phyloP scores from a whole-genome alignment of 208 protist species.

The Leishmania guyanensis region DNA sequence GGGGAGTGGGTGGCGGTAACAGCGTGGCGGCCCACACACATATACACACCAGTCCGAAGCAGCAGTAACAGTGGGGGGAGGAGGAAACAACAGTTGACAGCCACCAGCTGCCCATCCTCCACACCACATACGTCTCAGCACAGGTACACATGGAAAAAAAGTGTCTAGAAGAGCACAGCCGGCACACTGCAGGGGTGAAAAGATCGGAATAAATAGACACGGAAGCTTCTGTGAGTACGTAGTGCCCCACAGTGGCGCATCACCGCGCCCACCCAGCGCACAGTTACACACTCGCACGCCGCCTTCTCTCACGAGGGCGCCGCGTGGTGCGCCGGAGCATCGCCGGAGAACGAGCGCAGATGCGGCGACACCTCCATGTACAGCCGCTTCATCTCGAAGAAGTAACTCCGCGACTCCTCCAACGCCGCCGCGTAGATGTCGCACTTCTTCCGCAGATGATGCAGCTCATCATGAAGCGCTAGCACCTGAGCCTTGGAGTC shows the following conservation, averaged over 20 bases:
- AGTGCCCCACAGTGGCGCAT: not conserved
- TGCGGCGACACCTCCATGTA: slow-evolving; percentile 59
- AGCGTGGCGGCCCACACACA: not conserved
- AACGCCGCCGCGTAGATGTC: slow-evolving; percentile 69
- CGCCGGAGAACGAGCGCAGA: slow-evolving; percentile 11
- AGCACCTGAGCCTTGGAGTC: slow-evolving; percentile 48
- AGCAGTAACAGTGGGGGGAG: not conserved
- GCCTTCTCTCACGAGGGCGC: not conserved
- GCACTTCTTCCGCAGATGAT: slow-evolving; percentile 52
- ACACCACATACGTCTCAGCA: not conserved
- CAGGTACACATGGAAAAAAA: not conserved
- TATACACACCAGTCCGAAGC: not conserved
- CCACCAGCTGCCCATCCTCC: not conserved
- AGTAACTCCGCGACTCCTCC: slow-evolving; percentile 68
- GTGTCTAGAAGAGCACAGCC: not conserved
- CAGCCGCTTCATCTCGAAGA: slow-evolving; percentile 77
- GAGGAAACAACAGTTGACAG: not conserved
- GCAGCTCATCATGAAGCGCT: slow-evolving; percentile 63
- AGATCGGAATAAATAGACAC: not conserved
- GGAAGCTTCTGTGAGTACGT: not conserved
- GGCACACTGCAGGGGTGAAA: not conserved
- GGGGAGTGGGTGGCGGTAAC: not conserved
- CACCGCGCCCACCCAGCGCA: not conserved
- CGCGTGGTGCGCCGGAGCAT: not conserved
- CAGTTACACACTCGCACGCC: not conserved